Percentiles rank a stretch among this genome's conserved stretches.
Evolutionary conservation across 106 monocot species (phyloP).

Genomic region (Dendrobium nobile): DNA sequence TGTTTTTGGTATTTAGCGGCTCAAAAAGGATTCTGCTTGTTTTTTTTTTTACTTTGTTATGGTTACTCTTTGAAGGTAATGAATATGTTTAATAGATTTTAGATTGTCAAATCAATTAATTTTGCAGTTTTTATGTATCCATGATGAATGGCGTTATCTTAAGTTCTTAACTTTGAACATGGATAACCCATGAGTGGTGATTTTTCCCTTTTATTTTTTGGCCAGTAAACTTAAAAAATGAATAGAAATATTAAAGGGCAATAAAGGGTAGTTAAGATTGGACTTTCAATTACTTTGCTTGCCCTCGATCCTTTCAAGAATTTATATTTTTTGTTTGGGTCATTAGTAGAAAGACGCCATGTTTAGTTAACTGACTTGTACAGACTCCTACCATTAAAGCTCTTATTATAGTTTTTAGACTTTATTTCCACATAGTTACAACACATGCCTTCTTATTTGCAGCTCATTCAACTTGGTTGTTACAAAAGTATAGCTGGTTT

Average conservation of each 20-base stretch:
- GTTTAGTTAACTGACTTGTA: background rate
- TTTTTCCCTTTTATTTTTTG: no score
- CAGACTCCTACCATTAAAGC: background rate
- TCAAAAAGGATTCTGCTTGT: background rate
- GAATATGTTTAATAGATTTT: background rate
- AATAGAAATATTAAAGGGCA: no score
- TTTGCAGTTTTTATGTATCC: background rate
- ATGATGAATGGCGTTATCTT: background rate
- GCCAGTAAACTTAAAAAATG: no score
- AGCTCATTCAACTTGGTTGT: conserved; percentile 4
- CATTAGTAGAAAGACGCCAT: background rate
- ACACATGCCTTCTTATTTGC: conserved; percentile 5
- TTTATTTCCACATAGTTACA: background rate
- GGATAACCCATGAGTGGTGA: background rate
- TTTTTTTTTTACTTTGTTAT: background rate
- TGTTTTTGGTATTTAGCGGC: background rate
- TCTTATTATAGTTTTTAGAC: background rate
- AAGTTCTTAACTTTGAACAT: background rate
- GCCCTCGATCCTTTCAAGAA: background rate
- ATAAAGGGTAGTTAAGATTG: background rate
- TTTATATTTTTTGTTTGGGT: background rate
- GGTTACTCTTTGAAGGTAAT: background rate
- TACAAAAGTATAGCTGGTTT: background rate
- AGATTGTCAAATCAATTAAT: background rate
- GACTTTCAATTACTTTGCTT: background rate